Percentiles rank a stretch among this genome's conserved stretches.
phyloP scores from a whole-genome alignment of 2,329 filamentous ascomycete genomes.

The Phyllosticta ampelicida region DNA sequence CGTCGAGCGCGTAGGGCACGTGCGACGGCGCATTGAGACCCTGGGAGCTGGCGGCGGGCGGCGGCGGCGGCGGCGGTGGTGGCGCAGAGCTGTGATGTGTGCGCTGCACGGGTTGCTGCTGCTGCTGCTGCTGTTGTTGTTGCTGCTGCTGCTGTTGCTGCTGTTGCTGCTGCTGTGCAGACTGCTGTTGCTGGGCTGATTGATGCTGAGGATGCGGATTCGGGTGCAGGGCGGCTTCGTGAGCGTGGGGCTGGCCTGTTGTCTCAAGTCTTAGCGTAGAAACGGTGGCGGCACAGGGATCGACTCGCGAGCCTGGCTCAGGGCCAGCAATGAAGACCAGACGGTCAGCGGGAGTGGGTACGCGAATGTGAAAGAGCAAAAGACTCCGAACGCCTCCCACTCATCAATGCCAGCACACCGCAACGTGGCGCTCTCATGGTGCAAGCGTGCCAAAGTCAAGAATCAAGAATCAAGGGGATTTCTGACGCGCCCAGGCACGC shows the following conservation, averaged over 20 bases:
- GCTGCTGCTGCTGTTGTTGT: slow-evolving; percentile 21
- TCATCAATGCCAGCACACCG: neutral
- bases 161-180: neutral
- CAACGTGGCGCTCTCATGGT: neutral
- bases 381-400: neutral
- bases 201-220: slow-evolving; percentile 17
- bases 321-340: slow-evolving; percentile 11
- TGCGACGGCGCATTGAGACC: slow-evolving; percentile 6
- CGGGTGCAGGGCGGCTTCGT: slow-evolving; percentile 17
- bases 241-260: slow-evolving; percentile 15
- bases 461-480: neutral
- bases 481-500: neutral
- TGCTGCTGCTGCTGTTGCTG: slow-evolving; percentile 10
- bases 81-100: slow-evolving; percentile 10
- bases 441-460: neutral
- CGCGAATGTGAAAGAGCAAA: neutral
- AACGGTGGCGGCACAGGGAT: slow-evolving; percentile 8
- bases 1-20: slow-evolving; percentile 8
- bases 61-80: slow-evolving; percentile 10
- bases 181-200: slow-evolving; percentile 15
- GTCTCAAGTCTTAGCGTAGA: slow-evolving; percentile 8
- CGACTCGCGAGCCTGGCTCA: slow-evolving; percentile 17
- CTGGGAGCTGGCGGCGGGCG: slow-evolving; percentile 2
- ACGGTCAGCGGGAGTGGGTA: neutral
- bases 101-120: slow-evolving; percentile 14